Base-by-base conservation (phyloP, 352 stramenopile species). In the Achlya hypogyna region DNA sequence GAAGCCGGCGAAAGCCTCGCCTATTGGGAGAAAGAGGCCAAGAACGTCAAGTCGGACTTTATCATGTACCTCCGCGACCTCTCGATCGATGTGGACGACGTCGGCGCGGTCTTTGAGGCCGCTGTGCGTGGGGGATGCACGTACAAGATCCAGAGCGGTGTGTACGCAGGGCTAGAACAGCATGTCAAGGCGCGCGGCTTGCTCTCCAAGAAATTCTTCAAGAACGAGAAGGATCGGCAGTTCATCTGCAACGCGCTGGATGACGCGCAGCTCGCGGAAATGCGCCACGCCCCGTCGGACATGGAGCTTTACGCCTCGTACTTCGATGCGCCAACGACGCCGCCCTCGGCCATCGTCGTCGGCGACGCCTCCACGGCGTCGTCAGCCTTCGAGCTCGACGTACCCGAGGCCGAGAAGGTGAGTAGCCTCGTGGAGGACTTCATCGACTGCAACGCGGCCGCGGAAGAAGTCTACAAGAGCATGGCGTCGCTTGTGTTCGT, bases 161-260 rank as follows among this genome's bases (percentile, higher is more conserved):
- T 81, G 12, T 95, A 93, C 45, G 68, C 82, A 2, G 86, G 86
- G 5, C 73, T 95, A 4, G 86, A 95, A n/a, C 86, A 92, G 62
- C 78, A 78, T 47, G 78, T 91, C 18, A 93, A 91, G 42, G 84
- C 81, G 18, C 86, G 84, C 1, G 78, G 89, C 40, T 74, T 95
- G 12, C 81, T 93, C 1, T 79, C 80, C 0, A 93, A 93, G 34
- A 88, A 87, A 53, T 75, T 95, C 16, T 58, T 67, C 51, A 67
- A 67, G 22, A 67, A 49, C 23, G 60, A 67, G 16, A 67, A 58
- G 51, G 49, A 56, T 20, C 60, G 51, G 32, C 38, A 59, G 5
- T 42, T 58, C 20, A 32, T 58, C 51, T 32, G 49, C 12, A 22
- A 42, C 28, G 14, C 40, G 34, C 18, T 59, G 5, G 60, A 67